Conservation (phyloP, 768 basidiomycete genomes). For the Wakefieldia striispora region DNA sequence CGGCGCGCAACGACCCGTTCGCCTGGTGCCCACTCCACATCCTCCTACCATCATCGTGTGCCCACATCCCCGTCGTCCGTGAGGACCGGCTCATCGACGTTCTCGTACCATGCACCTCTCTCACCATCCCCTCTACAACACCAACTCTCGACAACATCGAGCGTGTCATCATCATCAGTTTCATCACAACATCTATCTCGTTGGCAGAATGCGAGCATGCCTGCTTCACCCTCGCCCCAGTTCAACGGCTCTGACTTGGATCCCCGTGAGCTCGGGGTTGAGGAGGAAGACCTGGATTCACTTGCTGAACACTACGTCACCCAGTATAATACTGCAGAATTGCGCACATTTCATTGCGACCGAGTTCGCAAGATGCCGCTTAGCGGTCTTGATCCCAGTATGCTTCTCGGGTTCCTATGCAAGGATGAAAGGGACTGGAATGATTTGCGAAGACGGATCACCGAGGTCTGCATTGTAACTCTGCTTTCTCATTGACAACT, state of each 20-base stretch:
- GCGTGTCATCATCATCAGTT: conserved; percentile 27
- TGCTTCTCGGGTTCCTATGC: conserved; percentile 92
- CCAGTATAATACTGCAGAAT: conserved; percentile 69
- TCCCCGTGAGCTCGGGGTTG: conserved; percentile 36
- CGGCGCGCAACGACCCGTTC: conserved; percentile 25
- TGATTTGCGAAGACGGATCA: conserved; percentile 71
- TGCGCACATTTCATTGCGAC: conserved; percentile 96
- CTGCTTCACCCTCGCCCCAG: conserved; percentile 18
- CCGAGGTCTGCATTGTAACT: conserved; percentile 52
- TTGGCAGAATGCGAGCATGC: conserved; percentile 28
- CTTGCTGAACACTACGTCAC: conserved; percentile 63
- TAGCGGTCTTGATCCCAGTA: conserved; percentile 89
- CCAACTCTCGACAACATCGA: conserved; percentile 50
- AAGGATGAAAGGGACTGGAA: conserved; percentile 82
- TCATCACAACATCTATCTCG: conserved; percentile 33
- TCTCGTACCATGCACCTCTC: conserved; percentile 56
- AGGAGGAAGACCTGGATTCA: conserved; percentile 37
- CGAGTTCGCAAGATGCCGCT: conserved; percentile 93
- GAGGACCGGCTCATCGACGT: conserved; percentile 46
- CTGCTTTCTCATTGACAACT: neutral
- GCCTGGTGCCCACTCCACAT: conserved; percentile 17
- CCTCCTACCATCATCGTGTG: conserved; percentile 32
- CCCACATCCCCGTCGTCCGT: conserved; percentile 54
- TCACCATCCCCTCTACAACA: conserved; percentile 68
- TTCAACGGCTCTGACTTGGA: conserved; percentile 33